Percentiles rank a stretch among this genome's conserved stretches.
Conservation (phyloP, 129 eudicot species). For the Pittosporum tobira region DNA sequence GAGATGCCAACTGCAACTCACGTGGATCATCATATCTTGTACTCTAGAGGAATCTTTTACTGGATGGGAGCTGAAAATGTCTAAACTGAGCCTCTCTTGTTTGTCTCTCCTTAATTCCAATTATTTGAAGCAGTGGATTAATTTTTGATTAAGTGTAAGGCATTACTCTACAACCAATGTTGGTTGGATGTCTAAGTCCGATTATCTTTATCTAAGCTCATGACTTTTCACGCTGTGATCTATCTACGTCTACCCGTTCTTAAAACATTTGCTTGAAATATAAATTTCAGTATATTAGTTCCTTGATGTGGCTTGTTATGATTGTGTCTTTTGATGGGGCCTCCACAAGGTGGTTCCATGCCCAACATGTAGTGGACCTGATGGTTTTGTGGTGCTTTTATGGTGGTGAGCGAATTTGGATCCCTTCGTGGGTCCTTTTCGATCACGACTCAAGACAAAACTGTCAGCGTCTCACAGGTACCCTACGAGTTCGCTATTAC, state of each 20-base stretch:
- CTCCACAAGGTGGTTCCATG: conserved; percentile 7
- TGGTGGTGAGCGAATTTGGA: conserved; percentile 10
- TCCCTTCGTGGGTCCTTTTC: too few relatives aligned
- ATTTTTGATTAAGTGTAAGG: too few relatives aligned
- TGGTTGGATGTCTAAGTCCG: too few relatives aligned
- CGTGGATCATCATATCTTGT: neutral
- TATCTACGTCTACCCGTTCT: too few relatives aligned
- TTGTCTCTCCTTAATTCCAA: neutral
- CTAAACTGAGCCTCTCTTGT: neutral
- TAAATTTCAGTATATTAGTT: neutral
- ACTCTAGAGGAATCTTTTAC: neutral
- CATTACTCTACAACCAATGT: too few relatives aligned
- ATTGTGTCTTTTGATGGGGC: conserved; percentile 6
- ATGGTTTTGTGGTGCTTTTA: neutral
- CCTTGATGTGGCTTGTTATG: neutral
- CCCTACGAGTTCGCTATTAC: too few relatives aligned
- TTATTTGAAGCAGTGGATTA: neutral
- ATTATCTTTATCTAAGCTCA: too few relatives aligned
- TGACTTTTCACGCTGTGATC: too few relatives aligned
- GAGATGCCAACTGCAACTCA: conserved; percentile 9
- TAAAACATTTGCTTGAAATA: too few relatives aligned
- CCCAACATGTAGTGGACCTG: conserved; percentile 14
- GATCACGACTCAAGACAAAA: too few relatives aligned
- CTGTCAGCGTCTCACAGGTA: too few relatives aligned
- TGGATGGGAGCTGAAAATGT: neutral